phyloP scores from a whole-genome alignment of 2,329 filamentous ascomycete genomes.

The Stagonosporopsis vannaccii region DNA sequence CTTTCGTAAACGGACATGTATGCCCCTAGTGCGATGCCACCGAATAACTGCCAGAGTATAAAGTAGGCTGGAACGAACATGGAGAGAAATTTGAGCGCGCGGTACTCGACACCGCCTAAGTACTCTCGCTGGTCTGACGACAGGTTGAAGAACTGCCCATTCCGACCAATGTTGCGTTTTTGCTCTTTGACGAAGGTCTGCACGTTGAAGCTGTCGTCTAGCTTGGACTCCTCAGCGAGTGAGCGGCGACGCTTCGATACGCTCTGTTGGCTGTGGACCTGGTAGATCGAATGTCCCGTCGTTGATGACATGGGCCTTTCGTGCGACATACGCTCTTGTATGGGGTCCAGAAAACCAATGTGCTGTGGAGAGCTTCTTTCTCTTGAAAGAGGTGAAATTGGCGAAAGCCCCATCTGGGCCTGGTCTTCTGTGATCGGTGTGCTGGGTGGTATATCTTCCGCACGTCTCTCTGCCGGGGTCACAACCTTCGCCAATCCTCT shows the following conservation, averaged over 20 bases:
- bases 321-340: constrained; percentile 23
- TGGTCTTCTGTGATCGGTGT: constrained; percentile 12
- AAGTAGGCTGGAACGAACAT: constrained; percentile 29
- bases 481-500: constrained; percentile 12
- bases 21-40: constrained; percentile 29
- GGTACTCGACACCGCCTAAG: constrained; percentile 32
- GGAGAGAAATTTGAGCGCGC: constrained; percentile 30
- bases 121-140: constrained; percentile 32
- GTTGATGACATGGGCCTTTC: constrained; percentile 26
- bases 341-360: constrained; percentile 31
- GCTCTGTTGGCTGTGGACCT: constrained; percentile 25
- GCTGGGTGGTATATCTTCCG: constrained; percentile 13
- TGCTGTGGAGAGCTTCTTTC: constrained; percentile 22
- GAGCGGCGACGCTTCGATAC: constrained; percentile 26
- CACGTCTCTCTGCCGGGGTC: constrained; percentile 14
- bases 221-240: constrained; percentile 23
- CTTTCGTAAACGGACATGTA: constrained; percentile 30
- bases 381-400: constrained; percentile 16
- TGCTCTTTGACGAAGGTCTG: constrained; percentile 32
- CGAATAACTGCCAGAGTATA: constrained; percentile 29
- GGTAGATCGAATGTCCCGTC: constrained; percentile 32
- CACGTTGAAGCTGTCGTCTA: constrained; percentile 28
- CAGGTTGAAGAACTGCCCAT: constrained; percentile 31
- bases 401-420: constrained; percentile 13
- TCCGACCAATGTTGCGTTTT: constrained; percentile 31